phyloP scores from a whole-genome alignment of 192 early-diverging fungal species.

The Entomortierella beljakovae region DNA sequence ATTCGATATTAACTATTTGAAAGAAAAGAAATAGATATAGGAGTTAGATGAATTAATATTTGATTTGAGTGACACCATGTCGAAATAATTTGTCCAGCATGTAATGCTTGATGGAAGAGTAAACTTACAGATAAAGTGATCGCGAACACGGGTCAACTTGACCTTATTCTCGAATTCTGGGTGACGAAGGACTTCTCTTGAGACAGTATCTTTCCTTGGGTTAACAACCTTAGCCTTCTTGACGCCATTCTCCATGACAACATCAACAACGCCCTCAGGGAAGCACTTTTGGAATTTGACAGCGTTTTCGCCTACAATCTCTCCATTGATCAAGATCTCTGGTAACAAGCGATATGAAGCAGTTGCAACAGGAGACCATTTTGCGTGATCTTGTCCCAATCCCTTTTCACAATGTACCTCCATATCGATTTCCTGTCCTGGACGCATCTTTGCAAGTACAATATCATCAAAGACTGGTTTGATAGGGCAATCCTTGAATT shows the following conservation, averaged over 20 bases:
- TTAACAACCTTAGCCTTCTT: slow-evolving; percentile 86
- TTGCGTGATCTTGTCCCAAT: slow-evolving; percentile 95
- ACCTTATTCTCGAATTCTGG: slow-evolving; percentile 93
- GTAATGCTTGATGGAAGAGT: too few relatives aligned
- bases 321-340: slow-evolving; percentile 85
- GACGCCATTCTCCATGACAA: slow-evolving; percentile 74
- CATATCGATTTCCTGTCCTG: slow-evolving; percentile 87
- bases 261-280: slow-evolving; percentile 84
- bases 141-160: slow-evolving; percentile 86
- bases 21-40: slow-evolving; percentile 8
- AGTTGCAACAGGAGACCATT: slow-evolving; percentile 97
- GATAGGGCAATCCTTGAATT: slow-evolving; percentile 76
- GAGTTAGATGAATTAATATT: neutral
- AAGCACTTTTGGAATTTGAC: slow-evolving; percentile 90
- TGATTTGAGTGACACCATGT: neutral
- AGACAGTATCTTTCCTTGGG: slow-evolving; percentile 95
- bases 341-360: slow-evolving; percentile 96
- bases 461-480: slow-evolving; percentile 92
- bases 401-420: slow-evolving; percentile 94
- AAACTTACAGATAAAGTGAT: slow-evolving; percentile 96
- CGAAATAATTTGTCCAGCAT: too few relatives aligned
- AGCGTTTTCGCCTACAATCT: slow-evolving; percentile 87
- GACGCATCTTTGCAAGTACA: slow-evolving; percentile 91
- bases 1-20: slow-evolving; percentile 82
- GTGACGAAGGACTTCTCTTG: slow-evolving; percentile 93